Conservation (phyloP, 2,329 filamentous ascomycete genomes). For the Claviceps arundinis region DNA sequence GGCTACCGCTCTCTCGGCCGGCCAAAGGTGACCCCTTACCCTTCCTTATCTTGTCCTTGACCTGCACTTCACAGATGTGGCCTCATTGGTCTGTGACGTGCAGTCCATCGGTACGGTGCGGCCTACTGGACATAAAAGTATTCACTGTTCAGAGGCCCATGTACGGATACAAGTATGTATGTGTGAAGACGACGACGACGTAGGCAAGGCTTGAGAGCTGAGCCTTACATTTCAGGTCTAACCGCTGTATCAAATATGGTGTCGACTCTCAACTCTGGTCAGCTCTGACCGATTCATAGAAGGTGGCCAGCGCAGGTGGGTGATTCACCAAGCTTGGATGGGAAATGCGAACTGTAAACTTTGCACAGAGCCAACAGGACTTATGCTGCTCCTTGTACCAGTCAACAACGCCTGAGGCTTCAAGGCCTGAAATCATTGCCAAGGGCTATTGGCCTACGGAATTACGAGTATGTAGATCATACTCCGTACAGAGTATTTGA, state of each 20-base stretch:
- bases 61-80: background rate
- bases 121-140: background rate
- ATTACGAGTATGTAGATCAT: background rate
- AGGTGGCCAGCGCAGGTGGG: background rate
- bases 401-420: background rate
- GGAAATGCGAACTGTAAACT: background rate
- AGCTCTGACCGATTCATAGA: background rate
- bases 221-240: background rate
- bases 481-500: background rate
- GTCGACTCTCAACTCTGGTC: background rate
- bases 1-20: slow-evolving; percentile 6
- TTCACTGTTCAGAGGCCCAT: background rate
- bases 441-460: background rate
- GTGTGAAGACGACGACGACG: background rate
- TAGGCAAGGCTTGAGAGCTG: background rate
- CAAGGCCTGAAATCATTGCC: background rate
- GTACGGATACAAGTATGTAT: background rate
- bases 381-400: background rate
- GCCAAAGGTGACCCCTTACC: background rate
- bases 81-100: background rate
- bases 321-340: background rate
- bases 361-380: background rate
- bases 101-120: background rate
- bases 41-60: background rate
- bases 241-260: background rate